Base-by-base conservation (phyloP, 495 filamentous ascomycete species). In the Hypomontagnella monticulosa region DNA sequence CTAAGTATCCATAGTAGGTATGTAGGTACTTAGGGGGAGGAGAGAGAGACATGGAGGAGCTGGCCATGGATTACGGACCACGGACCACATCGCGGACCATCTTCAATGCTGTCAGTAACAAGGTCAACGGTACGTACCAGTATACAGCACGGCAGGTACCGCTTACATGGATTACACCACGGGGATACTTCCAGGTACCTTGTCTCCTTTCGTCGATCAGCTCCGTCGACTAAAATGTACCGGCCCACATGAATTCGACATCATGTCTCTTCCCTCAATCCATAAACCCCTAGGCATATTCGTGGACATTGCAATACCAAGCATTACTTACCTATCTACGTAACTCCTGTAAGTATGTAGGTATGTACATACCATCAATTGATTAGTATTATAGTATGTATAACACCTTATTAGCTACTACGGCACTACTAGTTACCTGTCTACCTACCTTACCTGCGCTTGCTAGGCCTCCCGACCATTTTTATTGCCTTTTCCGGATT, bases 201-300 rank as follows among this genome's bases (percentile, higher is more conserved):
- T 60, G 53, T 47, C 65, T 63, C 10, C 48, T 43, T 69, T 61
- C 34, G 66, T 69, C 50, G 66, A 69, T 69, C 66, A 69, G 66
- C 66, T 69, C 66, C 66, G 66, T 69, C 33, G 23, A 54, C 55
- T 60, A 64, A 69, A 63, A 64, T 57, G 60, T 69, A 69, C 60
- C 55, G 66, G 11, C 38, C 66, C 66, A 69, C 60, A 55, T 52
- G 18, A 30, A 56, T 52, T 55, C 23, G 23, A 55, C 60, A 69
- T 61, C 47, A 51, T 53, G 54, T 62, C 53, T 63, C 55, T 56
- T 52, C 43, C 54, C 18, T 44, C 47, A 61, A 56, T 56, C 43
- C 56, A 51, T 18, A 40, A 61, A 27, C 33, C 51, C 37, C 18
- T 18, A 40, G 19, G 36, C 44, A n/a, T 27, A 41, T n/a, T n/a